Evolutionary conservation across 176 grass and related monocot species (phyloP).

Genomic region (Musa troglodytarum): DNA sequence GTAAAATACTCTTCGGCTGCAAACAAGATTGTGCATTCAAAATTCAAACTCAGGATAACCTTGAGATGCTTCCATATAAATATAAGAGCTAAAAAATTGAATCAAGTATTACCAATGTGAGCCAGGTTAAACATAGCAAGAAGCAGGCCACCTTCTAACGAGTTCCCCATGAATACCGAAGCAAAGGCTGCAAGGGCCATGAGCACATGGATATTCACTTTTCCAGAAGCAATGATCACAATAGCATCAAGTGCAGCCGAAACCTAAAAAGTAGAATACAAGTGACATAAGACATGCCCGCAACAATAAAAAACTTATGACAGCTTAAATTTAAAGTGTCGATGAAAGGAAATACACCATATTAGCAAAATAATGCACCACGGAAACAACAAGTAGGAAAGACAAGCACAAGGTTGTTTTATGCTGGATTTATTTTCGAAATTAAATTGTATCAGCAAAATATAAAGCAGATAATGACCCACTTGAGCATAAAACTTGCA

Average conservation of each 20-base stretch:
- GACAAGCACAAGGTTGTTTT: background rate
- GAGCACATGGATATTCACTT: conserved; percentile 94
- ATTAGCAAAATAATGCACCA: background rate
- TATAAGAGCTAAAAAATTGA: background rate
- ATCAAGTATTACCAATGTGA: conserved; percentile 70
- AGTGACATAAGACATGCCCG: conserved; percentile 13
- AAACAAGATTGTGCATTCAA: conserved; percentile 13
- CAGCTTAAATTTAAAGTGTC: too few species aligned
- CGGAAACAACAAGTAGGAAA: background rate
- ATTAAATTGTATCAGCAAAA: background rate
- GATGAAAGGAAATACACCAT: background rate
- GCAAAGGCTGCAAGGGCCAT: conserved; percentile 99
- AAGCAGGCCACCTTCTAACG: conserved; percentile 93
- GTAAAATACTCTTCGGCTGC: conserved; percentile 96
- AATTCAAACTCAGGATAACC: background rate
- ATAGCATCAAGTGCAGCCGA: conserved; percentile 87
- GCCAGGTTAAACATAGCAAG: conserved; percentile 99
- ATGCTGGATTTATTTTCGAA: background rate
- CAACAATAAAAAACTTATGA: background rate
- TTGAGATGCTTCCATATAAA: background rate
- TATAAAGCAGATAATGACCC: background rate
- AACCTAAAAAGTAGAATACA: conserved; percentile 40
- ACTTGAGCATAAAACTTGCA: background rate
- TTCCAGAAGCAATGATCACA: conserved; percentile 80
- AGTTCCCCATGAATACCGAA: conserved; percentile 95